Evolutionary conservation across 2,329 filamentous ascomycete species (phyloP).

Genomic region (Massarina eburnea): DNA sequence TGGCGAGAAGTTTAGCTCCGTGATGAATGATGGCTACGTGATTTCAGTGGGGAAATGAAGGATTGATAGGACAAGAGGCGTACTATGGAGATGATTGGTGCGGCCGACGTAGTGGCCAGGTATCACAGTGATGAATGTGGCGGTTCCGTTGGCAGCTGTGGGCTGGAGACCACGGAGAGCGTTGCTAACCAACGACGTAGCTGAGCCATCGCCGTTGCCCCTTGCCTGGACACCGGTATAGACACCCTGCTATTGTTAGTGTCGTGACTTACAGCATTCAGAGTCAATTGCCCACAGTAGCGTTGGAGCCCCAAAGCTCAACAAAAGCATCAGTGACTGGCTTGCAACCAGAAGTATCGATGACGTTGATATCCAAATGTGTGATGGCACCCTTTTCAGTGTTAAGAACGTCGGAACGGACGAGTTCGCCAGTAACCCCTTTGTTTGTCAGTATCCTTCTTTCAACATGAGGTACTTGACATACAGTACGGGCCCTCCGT

Average conservation of each 20-base stretch:
- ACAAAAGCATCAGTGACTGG: slow-evolving; percentile 53
- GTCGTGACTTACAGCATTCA: background rate
- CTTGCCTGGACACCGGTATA: slow-evolving; percentile 51
- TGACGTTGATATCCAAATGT: slow-evolving; percentile 56
- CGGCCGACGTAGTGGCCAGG: slow-evolving; percentile 45
- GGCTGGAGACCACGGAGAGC: slow-evolving; percentile 54
- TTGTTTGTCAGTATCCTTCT: background rate
- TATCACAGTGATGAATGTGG: slow-evolving; percentile 52
- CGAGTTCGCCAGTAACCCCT: slow-evolving; percentile 53
- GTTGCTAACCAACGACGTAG: slow-evolving; percentile 29
- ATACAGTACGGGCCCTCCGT: slow-evolving; percentile 41
- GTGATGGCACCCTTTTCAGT: slow-evolving; percentile 52
- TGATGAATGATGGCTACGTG: slow-evolving; percentile 39
- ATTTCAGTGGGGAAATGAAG: slow-evolving; percentile 3
- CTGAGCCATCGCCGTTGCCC: slow-evolving; percentile 35
- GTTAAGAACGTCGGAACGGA: slow-evolving; percentile 54
- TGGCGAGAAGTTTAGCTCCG: slow-evolving; percentile 45
- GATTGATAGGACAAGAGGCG: background rate
- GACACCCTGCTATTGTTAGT: slow-evolving; percentile 39
- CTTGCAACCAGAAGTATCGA: slow-evolving; percentile 57
- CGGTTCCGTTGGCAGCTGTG: slow-evolving; percentile 52
- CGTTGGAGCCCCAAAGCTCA: slow-evolving; percentile 52
- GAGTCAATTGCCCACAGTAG: slow-evolving; percentile 17
- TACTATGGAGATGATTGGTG: slow-evolving; percentile 38
- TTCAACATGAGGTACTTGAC: background rate